Conservation (phyloP, 106 monocot genomes). For the Dioscorea zingiberensis region DNA sequence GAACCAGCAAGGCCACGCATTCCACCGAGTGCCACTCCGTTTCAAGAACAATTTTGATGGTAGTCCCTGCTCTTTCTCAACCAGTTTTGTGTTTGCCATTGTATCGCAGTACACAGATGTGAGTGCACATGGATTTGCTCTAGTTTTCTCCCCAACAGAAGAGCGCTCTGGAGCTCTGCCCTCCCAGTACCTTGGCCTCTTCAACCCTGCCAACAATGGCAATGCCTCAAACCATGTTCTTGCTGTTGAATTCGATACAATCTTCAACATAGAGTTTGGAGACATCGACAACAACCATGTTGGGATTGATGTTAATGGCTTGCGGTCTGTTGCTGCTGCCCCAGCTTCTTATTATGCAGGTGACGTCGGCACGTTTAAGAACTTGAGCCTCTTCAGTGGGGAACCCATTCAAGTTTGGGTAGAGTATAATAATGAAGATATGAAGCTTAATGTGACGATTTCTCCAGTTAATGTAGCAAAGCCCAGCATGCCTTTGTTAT, state of each 20-base stretch:
- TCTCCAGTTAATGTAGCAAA: background rate
- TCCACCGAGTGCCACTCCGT: slow-evolving; percentile 13
- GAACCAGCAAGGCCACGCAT: slow-evolving; percentile 23
- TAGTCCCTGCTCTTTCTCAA: slow-evolving; percentile 17
- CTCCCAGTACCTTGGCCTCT: slow-evolving; percentile 32
- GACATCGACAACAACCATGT: slow-evolving; percentile 46
- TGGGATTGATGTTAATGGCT: slow-evolving; percentile 24
- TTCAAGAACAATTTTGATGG: slow-evolving; percentile 18
- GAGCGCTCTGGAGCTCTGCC: slow-evolving; percentile 17
- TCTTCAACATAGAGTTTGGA: slow-evolving; percentile 30
- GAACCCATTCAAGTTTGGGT: background rate
- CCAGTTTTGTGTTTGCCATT: slow-evolving; percentile 15
- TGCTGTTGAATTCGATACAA: slow-evolving; percentile 39
- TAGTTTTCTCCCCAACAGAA: slow-evolving; percentile 14
- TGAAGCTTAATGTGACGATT: background rate
- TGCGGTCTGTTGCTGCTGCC: background rate
- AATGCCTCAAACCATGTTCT: slow-evolving; percentile 30
- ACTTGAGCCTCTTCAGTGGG: background rate
- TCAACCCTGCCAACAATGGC: slow-evolving; percentile 25
- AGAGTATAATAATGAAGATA: background rate
- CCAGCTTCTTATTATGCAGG: background rate
- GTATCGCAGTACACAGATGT: slow-evolving; percentile 18
- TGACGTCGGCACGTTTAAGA: background rate
- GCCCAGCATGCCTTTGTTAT: background rate
- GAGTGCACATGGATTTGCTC: slow-evolving; percentile 29